phyloP scores from a whole-genome alignment of 1,139 yeast species.

The Entelexis paramagnoliae region DNA sequence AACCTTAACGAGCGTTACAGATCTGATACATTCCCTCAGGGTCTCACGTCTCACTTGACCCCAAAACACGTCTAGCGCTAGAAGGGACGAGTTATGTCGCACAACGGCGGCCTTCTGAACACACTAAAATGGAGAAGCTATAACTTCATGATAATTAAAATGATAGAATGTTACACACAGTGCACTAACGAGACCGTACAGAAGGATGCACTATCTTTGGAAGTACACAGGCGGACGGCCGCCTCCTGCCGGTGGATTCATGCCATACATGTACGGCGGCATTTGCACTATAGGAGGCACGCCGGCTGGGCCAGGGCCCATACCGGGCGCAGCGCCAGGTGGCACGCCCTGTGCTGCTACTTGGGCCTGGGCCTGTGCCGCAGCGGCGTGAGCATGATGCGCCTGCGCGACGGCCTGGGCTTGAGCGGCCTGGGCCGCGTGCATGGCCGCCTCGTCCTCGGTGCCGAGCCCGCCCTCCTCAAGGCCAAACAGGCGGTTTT shows the following conservation, averaged over 20 bases:
- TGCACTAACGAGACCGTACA: neutral
- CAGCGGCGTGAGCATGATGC: conserved; percentile 15
- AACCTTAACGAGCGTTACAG: too few relatives aligned
- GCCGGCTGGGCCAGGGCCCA: conserved; percentile 7
- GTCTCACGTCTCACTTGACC: too few relatives aligned
- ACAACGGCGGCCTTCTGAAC: too few relatives aligned
- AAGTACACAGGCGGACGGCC: conserved; percentile 15
- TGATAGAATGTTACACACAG: too few relatives aligned
- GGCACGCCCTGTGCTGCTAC: conserved; percentile 12
- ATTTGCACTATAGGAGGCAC: conserved; percentile 20
- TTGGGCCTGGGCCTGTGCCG: conserved; percentile 15
- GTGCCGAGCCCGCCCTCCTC: conserved; percentile 22
- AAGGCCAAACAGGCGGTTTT: conserved; percentile 33
- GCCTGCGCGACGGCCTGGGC: conserved; percentile 8
- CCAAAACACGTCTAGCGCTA: too few relatives aligned
- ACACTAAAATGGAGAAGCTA: too few relatives aligned
- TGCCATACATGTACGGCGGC: conserved; percentile 20
- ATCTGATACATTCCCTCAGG: too few relatives aligned
- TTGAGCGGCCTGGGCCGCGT: conserved; percentile 15
- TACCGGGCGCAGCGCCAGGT: conserved; percentile 16
- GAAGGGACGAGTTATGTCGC: too few relatives aligned
- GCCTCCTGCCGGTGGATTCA: conserved; percentile 22
- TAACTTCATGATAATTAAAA: too few relatives aligned
- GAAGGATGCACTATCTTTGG: neutral
- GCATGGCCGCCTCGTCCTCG: conserved; percentile 15